Evolutionary conservation across 352 stramenopile species (phyloP).

Genomic region (Phytopythium chamaehyphon): DNA sequence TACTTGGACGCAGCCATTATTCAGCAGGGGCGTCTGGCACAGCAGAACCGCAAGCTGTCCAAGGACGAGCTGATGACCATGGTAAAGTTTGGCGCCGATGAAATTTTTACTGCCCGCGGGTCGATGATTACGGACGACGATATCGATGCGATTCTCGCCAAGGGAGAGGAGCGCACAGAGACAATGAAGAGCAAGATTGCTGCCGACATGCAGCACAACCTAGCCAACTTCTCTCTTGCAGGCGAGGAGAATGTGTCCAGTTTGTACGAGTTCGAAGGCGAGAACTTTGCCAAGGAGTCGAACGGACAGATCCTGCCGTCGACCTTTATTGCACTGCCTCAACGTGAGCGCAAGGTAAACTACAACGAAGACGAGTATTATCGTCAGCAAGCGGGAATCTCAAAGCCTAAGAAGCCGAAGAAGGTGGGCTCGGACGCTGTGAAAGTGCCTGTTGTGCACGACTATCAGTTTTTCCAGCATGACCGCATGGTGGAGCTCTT

Average conservation of each 20-base stretch:
- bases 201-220: slow-evolving; percentile 93
- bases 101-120: slow-evolving; percentile 86
- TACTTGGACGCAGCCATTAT: slow-evolving; percentile 99
- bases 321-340: slow-evolving; percentile 85
- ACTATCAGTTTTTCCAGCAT: slow-evolving; percentile 96
- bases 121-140: slow-evolving; percentile 92
- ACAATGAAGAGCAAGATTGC: slow-evolving; percentile 86
- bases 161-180: slow-evolving; percentile 89
- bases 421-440: slow-evolving; percentile 83
- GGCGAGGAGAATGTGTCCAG: slow-evolving; percentile 81
- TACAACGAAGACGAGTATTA: slow-evolving; percentile 99
- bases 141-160: slow-evolving; percentile 90
- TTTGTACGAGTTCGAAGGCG: slow-evolving; percentile 88
- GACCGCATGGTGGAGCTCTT: slow-evolving; percentile 85
- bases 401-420: slow-evolving; percentile 87
- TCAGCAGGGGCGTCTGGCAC: slow-evolving; percentile 96
- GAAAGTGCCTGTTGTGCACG: slow-evolving; percentile 89
- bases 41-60: slow-evolving; percentile 89
- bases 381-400: slow-evolving; percentile 74
- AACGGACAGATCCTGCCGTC: slow-evolving; percentile 81
- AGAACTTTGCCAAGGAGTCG: slow-evolving; percentile 87
- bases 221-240: slow-evolving; percentile 94
- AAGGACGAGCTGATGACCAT: slow-evolving; percentile 99
- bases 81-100: slow-evolving; percentile 88
- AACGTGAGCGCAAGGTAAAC: slow-evolving; percentile 87